These are phyloP conservation scores for Priceomyces castillae DNA, from an alignment of 805 yeast genomes.

Conservation along the genomic window DNA sequence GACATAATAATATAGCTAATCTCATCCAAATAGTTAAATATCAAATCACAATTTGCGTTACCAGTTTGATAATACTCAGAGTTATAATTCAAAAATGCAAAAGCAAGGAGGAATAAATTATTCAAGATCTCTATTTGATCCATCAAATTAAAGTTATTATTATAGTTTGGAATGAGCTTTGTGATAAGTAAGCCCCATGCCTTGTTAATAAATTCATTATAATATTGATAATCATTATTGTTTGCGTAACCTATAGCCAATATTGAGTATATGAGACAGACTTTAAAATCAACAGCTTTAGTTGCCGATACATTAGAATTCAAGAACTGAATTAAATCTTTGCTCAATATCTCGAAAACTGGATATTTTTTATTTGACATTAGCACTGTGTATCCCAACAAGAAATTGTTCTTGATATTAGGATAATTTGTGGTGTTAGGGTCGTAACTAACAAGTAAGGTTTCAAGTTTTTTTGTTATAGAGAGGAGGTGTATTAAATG, in stretches of 20 bases:
- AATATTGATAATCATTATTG: conserved; percentile 26
- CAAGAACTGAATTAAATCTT: conserved; percentile 22
- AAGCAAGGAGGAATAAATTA: conserved; percentile 44
- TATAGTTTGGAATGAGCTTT: conserved; percentile 33
- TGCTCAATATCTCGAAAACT: conserved; percentile 19
- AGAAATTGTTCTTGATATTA: conserved; percentile 17
- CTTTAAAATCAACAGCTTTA: conserved; percentile 27
- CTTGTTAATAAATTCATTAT: conserved; percentile 39
- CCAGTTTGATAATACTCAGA: conserved; percentile 14
- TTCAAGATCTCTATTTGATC: conserved; percentile 42
- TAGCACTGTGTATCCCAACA: conserved; percentile 28
- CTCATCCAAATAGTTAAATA: conserved; percentile 50
- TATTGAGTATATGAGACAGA: conserved; percentile 41
- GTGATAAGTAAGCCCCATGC: conserved; percentile 44
- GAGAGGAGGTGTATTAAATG: conserved; percentile 29
- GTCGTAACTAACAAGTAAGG: conserved; percentile 13
- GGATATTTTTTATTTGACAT: conserved; percentile 4
- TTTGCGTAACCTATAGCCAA: conserved; percentile 43
- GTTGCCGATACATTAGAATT: conserved; percentile 13
- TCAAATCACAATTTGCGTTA: conserved; percentile 40
- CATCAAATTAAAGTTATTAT: conserved; percentile 22
- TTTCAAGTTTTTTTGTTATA: conserved; percentile 25
- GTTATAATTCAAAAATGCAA: conserved; percentile 41
- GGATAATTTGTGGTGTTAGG: conserved; percentile 1
- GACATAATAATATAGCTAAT: conserved; percentile 42